Evolutionary conservation across 352 stramenopile species (phyloP), one percentile per base, ranked within the genome.

Genomic region (Phytophthora nicotianae): DNA sequence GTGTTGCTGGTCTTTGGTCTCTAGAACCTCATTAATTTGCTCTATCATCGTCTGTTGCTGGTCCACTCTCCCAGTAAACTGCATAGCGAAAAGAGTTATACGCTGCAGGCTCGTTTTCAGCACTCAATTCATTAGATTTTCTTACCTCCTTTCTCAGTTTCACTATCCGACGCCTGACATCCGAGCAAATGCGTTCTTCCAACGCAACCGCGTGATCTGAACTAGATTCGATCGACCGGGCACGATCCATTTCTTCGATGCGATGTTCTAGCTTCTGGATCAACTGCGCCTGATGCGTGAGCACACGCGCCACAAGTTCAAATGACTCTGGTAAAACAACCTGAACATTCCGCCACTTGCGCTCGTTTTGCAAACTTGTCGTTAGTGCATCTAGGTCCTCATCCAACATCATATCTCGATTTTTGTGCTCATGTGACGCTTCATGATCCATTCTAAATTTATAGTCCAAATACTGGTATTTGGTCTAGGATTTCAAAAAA

Each of bases 321-420:
- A 93, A 78, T 11, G 76, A 74, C 35, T 65, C 61, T 2, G 68
- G 62, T 19, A 93, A 49, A 14, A 85, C 71, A 8, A 54, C 42
- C 49, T 91, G 84, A 33, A 90, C 74, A 48, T 93, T 93, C 21
- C 72, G 54, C 84, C 82, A 91, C 33, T 80, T 70, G 33, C 77
- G 70, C 48, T 87, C 80, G 26, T 50, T 71, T 11, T 66, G 47
- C 16, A 92, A 55, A 58, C 50, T 76, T 13, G 13, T 5, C 32
- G 5, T 38, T 17, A 38, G 32, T 38, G 32, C 32, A n/a, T 38
- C 11, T 2, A 38, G 10, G 13, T 13, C 13, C 32, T 38, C 32
- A 4, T 38, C 3, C 13, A 38, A n/a, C 32, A 2, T 38, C 32
- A 38, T 38, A 38, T n/a, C 32, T 6, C 13, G 4, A 6, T 9